Base-by-base conservation (phyloP, 2,329 filamentous ascomycete genomes). In the Sporothrix euskadiensis region DNA sequence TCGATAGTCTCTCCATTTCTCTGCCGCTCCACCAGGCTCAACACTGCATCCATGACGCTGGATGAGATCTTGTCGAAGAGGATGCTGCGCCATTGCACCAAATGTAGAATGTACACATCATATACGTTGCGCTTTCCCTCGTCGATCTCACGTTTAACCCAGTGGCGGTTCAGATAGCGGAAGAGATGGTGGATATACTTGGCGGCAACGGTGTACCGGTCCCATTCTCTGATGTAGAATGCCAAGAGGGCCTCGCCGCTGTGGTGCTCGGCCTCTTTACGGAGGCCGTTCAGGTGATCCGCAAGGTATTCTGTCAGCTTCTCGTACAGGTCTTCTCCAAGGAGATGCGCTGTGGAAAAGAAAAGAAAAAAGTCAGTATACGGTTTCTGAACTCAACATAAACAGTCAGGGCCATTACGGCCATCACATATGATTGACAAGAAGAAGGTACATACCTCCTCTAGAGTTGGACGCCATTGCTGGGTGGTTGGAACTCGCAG, bases 171-270 rank as follows among this genome's bases (percentile, higher is more conserved):
- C 35, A 99, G 89, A 80, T 99, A 99, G 71, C 92, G 87, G 85
- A 99, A 99, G 8, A 99, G 85, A 81, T 99, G 95, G 82, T 99
- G 97, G 81, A 98, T 96, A 83, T 97, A 99, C 82, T 97, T 97
- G 74, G 94, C 96, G 0, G 96, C 95, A 16, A 92, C 93, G 1
- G 96, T 99, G 83, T 98, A 99, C 75, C 96, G 89, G 77, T 92
- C 90, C 96, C 96, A 99, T 86, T 99, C 94, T 80, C 92, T 90
- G 81, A 98, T 99, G 82, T 99, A 99, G 83, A 95, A 98, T 26
- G 88, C 87, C 39, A 99, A 88, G 10, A 99, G 87, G 1, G 94
- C 94, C 82, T 99, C 96, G 79, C 98, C 95, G 69, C 91, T 88
- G 81, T 98, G 94, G 49, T 88, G 88, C 79, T 91, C 90, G 73